These are phyloP conservation scores for Hypomyces rosellus DNA, from an alignment of 2,329 filamentous ascomycete genomes.

Conservation along the genomic window DNA sequence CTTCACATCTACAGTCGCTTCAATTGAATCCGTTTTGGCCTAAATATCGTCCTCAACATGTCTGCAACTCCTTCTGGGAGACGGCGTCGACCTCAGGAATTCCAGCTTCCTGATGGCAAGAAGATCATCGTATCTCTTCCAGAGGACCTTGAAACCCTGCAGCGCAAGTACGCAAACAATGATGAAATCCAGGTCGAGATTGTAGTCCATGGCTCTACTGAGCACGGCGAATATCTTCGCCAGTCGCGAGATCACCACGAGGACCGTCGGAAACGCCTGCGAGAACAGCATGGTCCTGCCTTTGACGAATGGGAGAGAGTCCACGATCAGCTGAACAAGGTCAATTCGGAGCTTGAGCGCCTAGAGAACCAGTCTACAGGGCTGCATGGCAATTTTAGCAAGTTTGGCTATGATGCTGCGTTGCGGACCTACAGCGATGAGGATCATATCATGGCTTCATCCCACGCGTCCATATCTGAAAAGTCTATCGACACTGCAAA, in stretches of 20 bases:
- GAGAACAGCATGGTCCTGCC: constrained; percentile 41
- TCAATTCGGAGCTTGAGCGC: constrained; percentile 48
- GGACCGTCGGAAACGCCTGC: constrained; percentile 38
- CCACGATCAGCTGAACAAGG: constrained; percentile 43
- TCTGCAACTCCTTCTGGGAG: constrained; percentile 17
- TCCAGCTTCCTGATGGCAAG: constrained; percentile 49
- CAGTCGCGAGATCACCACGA: constrained; percentile 49
- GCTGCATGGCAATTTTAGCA: constrained; percentile 55
- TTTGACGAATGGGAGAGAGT: constrained; percentile 53
- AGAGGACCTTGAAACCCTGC: constrained; percentile 45
- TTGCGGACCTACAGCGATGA: constrained; percentile 41
- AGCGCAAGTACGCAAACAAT: constrained; percentile 33
- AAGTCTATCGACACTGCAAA: not conserved
- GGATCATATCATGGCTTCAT: constrained; percentile 12
- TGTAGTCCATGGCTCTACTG: constrained; percentile 49
- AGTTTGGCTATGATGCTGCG: constrained; percentile 56
- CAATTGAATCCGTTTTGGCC: not conserved
- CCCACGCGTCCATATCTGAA: constrained; percentile 18
- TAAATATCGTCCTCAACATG: constrained; percentile 11
- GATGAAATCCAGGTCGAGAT: constrained; percentile 42
- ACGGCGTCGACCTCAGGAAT: constrained; percentile 41
- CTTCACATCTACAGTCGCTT: too few species aligned
- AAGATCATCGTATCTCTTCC: constrained; percentile 52
- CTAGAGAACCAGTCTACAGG: constrained; percentile 48
- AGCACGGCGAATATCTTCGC: constrained; percentile 41